phyloP scores from a whole-genome alignment of 257 asterid species.

The Echium plantagineum region DNA sequence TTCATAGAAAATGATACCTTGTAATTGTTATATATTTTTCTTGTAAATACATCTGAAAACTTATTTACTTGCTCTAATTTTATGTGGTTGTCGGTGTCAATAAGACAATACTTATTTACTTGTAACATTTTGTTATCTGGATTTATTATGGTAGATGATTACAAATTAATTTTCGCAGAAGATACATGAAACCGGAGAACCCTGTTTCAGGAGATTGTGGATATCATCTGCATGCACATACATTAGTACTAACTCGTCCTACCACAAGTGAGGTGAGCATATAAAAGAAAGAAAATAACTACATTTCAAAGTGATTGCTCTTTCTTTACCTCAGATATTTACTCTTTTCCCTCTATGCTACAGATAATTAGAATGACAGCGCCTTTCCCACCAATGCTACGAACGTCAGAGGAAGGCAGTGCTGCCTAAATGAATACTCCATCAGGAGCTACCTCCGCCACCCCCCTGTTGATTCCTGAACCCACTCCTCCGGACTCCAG shows the following conservation, averaged over 20 bases:
- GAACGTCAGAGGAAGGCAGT: slow-evolving; percentile 24
- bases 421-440: too few relatives aligned
- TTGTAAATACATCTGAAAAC: too few relatives aligned
- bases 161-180: slow-evolving; percentile 30
- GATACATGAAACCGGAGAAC: slow-evolving; percentile 66
- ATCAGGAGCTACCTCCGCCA: too few relatives aligned
- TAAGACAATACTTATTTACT: not conserved
- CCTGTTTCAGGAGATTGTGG: slow-evolving; percentile 99
- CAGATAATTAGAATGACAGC: slow-evolving; percentile 50
- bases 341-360: slow-evolving; percentile 5
- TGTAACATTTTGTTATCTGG: not conserved
- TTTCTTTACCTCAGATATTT: not conserved
- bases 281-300: not conserved
- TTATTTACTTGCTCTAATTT: too few relatives aligned
- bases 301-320: not conserved
- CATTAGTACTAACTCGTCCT: slow-evolving; percentile 53
- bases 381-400: slow-evolving; percentile 57
- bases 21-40: too few relatives aligned
- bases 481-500: too few relatives aligned
- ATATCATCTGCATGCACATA: slow-evolving; percentile 89
- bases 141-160: slow-evolving; percentile 3
- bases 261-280: slow-evolving; percentile 44
- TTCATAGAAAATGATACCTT: too few relatives aligned
- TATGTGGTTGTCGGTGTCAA: too few relatives aligned
- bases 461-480: too few relatives aligned